A percentile compares a stretch with the other conserved stretches of the same genome.
Conservation (phyloP, 768 basidiomycete species). For the Suillus ampliporus region DNA sequence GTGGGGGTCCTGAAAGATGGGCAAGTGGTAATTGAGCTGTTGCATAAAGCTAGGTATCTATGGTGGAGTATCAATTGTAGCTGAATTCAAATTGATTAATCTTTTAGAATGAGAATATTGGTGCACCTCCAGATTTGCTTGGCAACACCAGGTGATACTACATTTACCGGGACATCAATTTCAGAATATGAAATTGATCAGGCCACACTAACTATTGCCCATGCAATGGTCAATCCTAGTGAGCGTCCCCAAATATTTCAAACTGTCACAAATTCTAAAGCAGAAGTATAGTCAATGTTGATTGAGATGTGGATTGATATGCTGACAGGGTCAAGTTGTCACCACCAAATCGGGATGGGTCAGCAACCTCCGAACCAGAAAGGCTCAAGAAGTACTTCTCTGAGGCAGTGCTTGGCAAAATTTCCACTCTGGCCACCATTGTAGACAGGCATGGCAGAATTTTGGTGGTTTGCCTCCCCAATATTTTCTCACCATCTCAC, state of each 20-base stretch:
- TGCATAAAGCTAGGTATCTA: not conserved
- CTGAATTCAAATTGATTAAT: not conserved
- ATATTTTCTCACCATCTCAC: not conserved
- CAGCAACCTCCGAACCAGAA: too few relatives aligned
- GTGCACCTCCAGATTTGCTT: not conserved
- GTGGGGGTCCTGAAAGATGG: not conserved
- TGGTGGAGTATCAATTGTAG: not conserved
- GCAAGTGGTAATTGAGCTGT: not conserved
- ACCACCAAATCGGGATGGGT: too few relatives aligned
- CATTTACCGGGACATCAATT: not conserved
- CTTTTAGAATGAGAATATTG: not conserved
- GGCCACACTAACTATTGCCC: not conserved
- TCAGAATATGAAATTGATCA: not conserved
- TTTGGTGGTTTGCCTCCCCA: not conserved
- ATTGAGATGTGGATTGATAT: too few relatives aligned
- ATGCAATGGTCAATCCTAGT: constrained; percentile 3
- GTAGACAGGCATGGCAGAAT: not conserved
- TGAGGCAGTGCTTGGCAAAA: too few relatives aligned
- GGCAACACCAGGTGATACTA: not conserved
- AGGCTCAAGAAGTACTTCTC: too few relatives aligned
- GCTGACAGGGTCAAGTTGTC: too few relatives aligned
- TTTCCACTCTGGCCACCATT: too few relatives aligned
- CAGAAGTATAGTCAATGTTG: not conserved
- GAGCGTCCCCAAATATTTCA: not conserved
- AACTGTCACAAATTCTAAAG: not conserved